Base-by-base conservation (phyloP, 306 rosid genomes). In the Cucumis sativus region DNA sequence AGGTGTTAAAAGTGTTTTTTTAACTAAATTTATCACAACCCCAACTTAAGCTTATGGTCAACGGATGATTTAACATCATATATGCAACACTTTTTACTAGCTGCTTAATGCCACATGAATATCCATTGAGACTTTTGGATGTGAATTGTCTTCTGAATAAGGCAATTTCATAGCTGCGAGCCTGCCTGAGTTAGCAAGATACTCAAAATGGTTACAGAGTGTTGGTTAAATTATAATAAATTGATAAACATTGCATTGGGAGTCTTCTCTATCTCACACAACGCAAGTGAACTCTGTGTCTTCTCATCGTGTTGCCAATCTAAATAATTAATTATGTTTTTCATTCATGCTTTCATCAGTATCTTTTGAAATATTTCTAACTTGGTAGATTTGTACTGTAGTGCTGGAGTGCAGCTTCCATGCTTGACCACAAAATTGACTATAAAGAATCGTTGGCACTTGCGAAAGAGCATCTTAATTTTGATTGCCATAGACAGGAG, bases 381-480 rank as follows among this genome's bases (percentile, higher is more conserved):
- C 69, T 76, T 58, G 30, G 1, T 17, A 74, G 30, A 83, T 33
- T 35, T 79, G 39, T 54, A 77, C 84, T 83, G 82, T 95, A 93
- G 97, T 82, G 85, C 83, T 91, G 98, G 96, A 87, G 90, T 81
- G 96, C 84, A 41, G 91, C 92, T 78, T 75, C 97, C 55, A 51
- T 89, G 81, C 77, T 85, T 59, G 85, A 84, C 30, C 80, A 84
- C 84, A 91, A 89, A 83, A 72, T 93, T 73, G 88, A 84, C 80
- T 91, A 84, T 84, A 86, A 78, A 65, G 82, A 75, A 80, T 91
- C 93, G 4, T 64, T 89, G 79, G 81, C 58, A 54, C 92, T 86
- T 63, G 96, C 97, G n/a, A 92, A 80, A 77, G 80, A 85, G 77
- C 66, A 85, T 84, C 83, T 93, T 68, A 84, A 88, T 58, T 91